Evolutionary conservation across 768 basidiomycete genomes (phyloP), one percentile per base, ranked within the genome.

Genomic region (Suillus spraguei): DNA sequence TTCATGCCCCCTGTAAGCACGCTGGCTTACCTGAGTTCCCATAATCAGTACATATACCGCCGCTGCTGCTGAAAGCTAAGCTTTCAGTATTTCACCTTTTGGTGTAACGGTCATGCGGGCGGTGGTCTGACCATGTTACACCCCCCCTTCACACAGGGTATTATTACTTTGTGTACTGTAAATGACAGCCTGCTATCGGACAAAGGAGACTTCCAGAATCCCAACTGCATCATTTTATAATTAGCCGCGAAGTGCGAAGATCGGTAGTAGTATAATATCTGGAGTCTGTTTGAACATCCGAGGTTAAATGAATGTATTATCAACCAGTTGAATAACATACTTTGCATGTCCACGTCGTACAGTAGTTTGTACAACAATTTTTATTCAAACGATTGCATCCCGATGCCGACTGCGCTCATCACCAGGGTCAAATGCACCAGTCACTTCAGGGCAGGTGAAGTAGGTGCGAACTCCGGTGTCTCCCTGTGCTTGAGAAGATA

Each of bases 1-100:
- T 38, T 38, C 36, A 38, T 11, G 10, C 28, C 28, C 58, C 32
- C 80, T n/a, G n/a, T n/a, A n/a, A n/a, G n/a, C n/a, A n/a, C n/a
- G n/a, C n/a, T n/a, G n/a, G n/a, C n/a, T n/a, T n/a, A n/a, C n/a
- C 36, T 10, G 80, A n/a, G n/a, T n/a, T n/a, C n/a, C n/a, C n/a
- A n/a, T n/a, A n/a, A n/a, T n/a, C n/a, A n/a, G n/a, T n/a, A n/a
- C n/a, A n/a, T n/a, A n/a, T n/a, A n/a, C n/a, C n/a, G n/a, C n/a
- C n/a, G n/a, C n/a, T n/a, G n/a, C n/a, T n/a, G n/a, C n/a, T n/a
- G n/a, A n/a, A n/a, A n/a, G n/a, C n/a, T n/a, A n/a, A n/a, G n/a
- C n/a, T n/a, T n/a, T n/a, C n/a, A n/a, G n/a, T n/a, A n/a, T n/a
- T n/a, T n/a, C n/a, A n/a, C n/a, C n/a, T n/a, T n/a, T n/a, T n/a